phyloP scores from a whole-genome alignment of 2,329 filamentous ascomycete species.

The Neopestalotiopsis clavispora region DNA sequence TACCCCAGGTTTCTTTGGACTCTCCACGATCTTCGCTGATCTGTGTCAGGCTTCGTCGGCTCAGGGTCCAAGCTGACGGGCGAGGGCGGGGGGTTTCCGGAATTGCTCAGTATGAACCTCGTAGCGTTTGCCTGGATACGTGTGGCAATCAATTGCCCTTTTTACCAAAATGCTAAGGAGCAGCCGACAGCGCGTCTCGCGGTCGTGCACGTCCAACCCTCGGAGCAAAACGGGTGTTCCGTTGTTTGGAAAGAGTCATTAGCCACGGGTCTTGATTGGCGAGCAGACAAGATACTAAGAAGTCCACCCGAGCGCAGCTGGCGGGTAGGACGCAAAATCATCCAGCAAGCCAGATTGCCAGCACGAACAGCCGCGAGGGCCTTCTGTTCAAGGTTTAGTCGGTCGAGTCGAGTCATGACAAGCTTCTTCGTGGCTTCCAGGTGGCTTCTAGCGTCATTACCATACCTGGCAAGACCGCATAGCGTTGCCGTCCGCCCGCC shows the following conservation, averaged over 20 bases:
- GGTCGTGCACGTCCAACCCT: not conserved
- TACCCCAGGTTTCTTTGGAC: conserved; percentile 4
- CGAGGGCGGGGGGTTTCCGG: not conserved
- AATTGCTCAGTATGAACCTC: not conserved
- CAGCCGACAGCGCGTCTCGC: conserved; percentile 2
- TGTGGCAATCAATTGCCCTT: not conserved
- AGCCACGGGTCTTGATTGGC: not conserved
- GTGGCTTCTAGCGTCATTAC: conserved; percentile 7
- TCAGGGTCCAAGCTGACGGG: conserved; percentile 2
- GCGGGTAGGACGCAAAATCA: too few species aligned
- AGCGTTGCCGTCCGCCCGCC: not conserved
- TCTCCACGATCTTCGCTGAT: not conserved
- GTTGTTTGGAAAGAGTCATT: not conserved
- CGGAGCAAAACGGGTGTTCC: not conserved
- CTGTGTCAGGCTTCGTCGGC: conserved; percentile 1
- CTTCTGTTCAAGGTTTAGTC: conserved; percentile 4
- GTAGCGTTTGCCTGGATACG: not conserved
- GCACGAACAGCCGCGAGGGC: not conserved
- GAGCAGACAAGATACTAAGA: not conserved
- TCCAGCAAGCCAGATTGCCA: not conserved
- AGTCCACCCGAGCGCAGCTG: not conserved
- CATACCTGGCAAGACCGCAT: not conserved
- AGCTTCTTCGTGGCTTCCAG: conserved; percentile 5
- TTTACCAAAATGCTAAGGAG: not conserved
- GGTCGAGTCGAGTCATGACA: conserved; percentile 1